Conservation (phyloP, 768 basidiomycete genomes). For the Neoboletus magnificus region DNA sequence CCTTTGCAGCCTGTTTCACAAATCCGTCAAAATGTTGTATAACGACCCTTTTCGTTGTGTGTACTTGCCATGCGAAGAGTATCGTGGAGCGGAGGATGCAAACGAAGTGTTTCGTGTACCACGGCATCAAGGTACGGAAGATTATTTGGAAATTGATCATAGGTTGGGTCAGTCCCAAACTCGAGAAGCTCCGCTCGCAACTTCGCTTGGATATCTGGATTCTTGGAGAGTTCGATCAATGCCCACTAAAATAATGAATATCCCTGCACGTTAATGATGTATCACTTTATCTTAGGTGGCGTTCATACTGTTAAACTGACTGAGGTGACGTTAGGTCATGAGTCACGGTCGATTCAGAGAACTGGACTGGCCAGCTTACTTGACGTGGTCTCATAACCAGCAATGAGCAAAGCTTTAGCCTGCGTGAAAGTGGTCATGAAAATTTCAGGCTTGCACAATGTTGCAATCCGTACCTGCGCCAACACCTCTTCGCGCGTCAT, state of each 20-base stretch:
- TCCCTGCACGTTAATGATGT: neutral
- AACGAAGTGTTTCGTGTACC: constrained; percentile 43
- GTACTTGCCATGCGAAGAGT: constrained; percentile 13
- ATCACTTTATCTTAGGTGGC: too few species aligned
- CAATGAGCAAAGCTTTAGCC: constrained; percentile 38
- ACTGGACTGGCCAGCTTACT: constrained; percentile 18
- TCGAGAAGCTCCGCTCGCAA: constrained; percentile 51
- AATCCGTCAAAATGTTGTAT: neutral
- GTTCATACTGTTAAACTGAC: constrained; percentile 26
- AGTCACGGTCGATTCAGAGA: neutral
- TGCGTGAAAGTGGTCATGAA: neutral
- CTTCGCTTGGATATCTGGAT: constrained; percentile 43
- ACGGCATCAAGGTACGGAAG: constrained; percentile 57
- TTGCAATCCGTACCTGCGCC: constrained; percentile 23
- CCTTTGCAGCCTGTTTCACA: constrained; percentile 42
- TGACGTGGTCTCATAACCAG: constrained; percentile 42
- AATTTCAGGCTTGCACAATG: neutral
- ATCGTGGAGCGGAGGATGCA: constrained; percentile 41
- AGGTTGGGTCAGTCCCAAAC: constrained; percentile 45
- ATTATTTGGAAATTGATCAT: constrained; percentile 46
- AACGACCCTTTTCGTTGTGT: constrained; percentile 18
- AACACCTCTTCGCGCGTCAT: constrained; percentile 42
- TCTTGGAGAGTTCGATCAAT: constrained; percentile 48
- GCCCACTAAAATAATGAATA: constrained; percentile 38
- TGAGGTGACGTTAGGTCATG: neutral